Base-by-base conservation (phyloP, 306 rosid genomes). In the Acacia crassicarpa region DNA sequence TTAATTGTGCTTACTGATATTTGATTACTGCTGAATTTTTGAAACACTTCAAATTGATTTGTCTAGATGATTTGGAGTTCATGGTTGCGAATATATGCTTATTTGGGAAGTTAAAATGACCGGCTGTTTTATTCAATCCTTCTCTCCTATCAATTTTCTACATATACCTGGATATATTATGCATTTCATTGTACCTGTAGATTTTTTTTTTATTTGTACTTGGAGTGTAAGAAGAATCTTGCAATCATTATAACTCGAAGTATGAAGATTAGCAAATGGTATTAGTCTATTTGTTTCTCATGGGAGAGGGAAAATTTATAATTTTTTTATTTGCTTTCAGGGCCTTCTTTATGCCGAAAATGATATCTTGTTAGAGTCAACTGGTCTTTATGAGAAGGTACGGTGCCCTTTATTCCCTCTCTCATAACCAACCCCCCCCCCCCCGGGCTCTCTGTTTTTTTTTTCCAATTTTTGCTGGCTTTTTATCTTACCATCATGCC, bases 1-100 rank as follows among this genome's bases (percentile, higher is more conserved):
- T 61, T n/a, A 20, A 32, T 22, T 45, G 27, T 79, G 67, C 27
- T 76, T 27, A 49, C 73, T 30, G 46, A 20, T 72, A 80, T 71
- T 70, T 80, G 44, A 48, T 72, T 56, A 48, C 62, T 72, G 32
- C 20, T 23, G 7, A 22, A 15, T 58, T 54, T 53, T 33, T 56
- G 19, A 30, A 30, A 53, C 44, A 11, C 35, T n/a, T 25, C 4
- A 61, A 59, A 61, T 61, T 22, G 35, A 54, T 54, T 54, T 46
- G 11, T 51, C 41, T 17, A 3, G 63, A 73, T 49, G 54, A 73
- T 53, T 53, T 19, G 30, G 59, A 41, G 56, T 58, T 38, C 23
- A 15, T 13, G 13, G 48, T 41, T 40, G 3, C 27, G 4, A 38
- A 14, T 14, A 22, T 27, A 4, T 76, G 38, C 70, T 76, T 14